Percentiles rank a stretch among this genome's conserved stretches.
phyloP scores from a whole-genome alignment of 441 rosid genomes.

The Macaranga tanarius region DNA sequence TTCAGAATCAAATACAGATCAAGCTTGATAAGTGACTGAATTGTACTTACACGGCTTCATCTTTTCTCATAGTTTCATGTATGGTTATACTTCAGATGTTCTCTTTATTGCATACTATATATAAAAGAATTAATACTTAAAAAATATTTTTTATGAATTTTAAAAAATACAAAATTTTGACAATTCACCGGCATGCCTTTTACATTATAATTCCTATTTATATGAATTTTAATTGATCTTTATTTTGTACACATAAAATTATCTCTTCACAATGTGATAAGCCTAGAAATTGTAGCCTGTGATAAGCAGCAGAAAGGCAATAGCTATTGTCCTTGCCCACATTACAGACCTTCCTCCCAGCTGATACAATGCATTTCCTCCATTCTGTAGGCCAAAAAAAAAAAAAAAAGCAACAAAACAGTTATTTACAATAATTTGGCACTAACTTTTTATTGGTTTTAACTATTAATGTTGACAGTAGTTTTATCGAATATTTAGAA shows the following conservation, averaged over 20 bases:
- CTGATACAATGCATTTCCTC: conserved; percentile 45
- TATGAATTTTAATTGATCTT: conserved; percentile 19
- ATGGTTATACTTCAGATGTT: conserved; percentile 19
- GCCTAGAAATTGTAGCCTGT: conserved; percentile 42
- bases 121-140: conserved; percentile 9
- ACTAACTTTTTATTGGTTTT: neutral
- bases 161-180: conserved; percentile 31
- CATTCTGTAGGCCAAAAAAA: conserved; percentile 52
- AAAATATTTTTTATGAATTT: conserved; percentile 18
- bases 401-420: conserved; percentile 5
- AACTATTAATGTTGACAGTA: conserved; percentile 2
- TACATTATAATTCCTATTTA: conserved; percentile 25
- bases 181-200: conserved; percentile 23
- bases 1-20: conserved; percentile 42
- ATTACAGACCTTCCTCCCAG: conserved; percentile 42
- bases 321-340: conserved; percentile 49
- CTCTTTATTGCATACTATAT: conserved; percentile 18
- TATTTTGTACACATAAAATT: conserved; percentile 33
- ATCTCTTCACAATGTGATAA: conserved; percentile 19
- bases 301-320: conserved; percentile 47
- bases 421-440: conserved; percentile 11
- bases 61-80: neutral
- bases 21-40: conserved; percentile 37
- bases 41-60: conserved; percentile 8
- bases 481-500: conserved; percentile 10